These are phyloP conservation scores for Colletotrichum musae DNA, from an alignment of 2,329 filamentous ascomycete species.

Conservation along the genomic window DNA sequence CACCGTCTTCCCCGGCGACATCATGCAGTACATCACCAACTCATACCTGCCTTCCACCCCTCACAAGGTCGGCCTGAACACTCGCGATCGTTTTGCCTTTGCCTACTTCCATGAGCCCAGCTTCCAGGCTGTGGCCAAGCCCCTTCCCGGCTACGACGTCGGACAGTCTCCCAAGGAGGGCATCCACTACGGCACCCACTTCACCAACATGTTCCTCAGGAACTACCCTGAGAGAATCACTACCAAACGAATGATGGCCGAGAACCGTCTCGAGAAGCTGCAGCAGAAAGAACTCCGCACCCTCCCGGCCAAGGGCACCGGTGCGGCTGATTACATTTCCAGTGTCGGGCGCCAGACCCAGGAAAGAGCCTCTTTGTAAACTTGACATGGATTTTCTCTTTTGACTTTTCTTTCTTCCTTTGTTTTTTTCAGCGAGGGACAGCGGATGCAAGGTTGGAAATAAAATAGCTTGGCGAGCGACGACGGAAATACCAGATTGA, in stretches of 20 bases:
- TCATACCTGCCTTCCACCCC: conserved; percentile 61
- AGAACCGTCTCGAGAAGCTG: conserved; percentile 49
- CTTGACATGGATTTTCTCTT: background rate
- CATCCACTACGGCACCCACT: conserved; percentile 66
- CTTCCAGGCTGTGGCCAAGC: conserved; percentile 61
- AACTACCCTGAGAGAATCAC: conserved; percentile 64
- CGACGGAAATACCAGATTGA: conserved; percentile 17
- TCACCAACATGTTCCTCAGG: conserved; percentile 65
- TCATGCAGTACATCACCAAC: conserved; percentile 66
- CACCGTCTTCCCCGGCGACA: conserved; percentile 67
- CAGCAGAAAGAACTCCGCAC: conserved; percentile 46
- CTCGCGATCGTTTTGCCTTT: conserved; percentile 61
- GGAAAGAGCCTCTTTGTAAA: conserved; percentile 4
- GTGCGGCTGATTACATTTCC: background rate
- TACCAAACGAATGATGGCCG: conserved; percentile 53
- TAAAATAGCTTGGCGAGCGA: background rate
- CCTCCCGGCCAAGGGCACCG: background rate
- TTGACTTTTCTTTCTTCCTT: background rate
- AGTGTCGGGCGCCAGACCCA: background rate
- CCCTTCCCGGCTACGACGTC: conserved; percentile 55
- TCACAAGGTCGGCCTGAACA: conserved; percentile 67
- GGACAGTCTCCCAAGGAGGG: conserved; percentile 52
- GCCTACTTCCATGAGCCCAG: conserved; percentile 68
- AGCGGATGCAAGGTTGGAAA: background rate
- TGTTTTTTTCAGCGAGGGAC: background rate